These are phyloP conservation scores for Claviceps sp. DNA, from an alignment of 2,329 filamentous ascomycete species.

Conservation along the genomic window DNA sequence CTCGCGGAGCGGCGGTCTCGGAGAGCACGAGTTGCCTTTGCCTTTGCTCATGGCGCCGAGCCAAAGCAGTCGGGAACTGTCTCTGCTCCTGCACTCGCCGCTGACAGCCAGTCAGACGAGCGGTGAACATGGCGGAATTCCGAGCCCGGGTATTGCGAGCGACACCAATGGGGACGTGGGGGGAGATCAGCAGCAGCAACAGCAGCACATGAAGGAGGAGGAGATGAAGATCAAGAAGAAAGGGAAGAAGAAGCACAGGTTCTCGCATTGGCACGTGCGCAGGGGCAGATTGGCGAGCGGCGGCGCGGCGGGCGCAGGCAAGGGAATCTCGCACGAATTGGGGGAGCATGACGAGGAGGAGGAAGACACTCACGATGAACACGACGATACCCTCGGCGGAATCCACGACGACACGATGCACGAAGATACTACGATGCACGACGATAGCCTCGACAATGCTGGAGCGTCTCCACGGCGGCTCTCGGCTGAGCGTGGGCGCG, in stretches of 20 bases:
- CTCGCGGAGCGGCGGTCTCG: conserved; percentile 13
- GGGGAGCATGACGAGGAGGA: not conserved
- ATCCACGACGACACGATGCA: not conserved
- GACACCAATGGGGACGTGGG: not conserved
- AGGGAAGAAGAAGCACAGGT: not conserved
- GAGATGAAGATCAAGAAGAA: not conserved
- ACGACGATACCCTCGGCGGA: not conserved
- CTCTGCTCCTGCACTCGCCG: not conserved
- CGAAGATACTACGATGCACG: not conserved
- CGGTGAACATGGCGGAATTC: conserved; percentile 1
- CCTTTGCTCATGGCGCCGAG: conserved; percentile 6
- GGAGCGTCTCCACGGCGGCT: not conserved
- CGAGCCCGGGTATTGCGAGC: not conserved
- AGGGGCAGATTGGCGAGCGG: not conserved
- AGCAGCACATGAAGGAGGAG: not conserved
- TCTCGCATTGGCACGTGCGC: not conserved
- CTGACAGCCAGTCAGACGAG: conserved; percentile 2
- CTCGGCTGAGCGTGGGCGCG: not conserved
- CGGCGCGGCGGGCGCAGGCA: not conserved
- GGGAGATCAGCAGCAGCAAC: not conserved
- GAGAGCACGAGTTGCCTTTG: conserved; percentile 6
- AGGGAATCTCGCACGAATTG: not conserved
- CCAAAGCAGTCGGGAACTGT: conserved; percentile 6
- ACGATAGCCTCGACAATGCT: not conserved
- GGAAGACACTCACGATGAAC: not conserved